Base-by-base conservation (phyloP, 23 red algal species). In the Porphyridium purpureum region DNA sequence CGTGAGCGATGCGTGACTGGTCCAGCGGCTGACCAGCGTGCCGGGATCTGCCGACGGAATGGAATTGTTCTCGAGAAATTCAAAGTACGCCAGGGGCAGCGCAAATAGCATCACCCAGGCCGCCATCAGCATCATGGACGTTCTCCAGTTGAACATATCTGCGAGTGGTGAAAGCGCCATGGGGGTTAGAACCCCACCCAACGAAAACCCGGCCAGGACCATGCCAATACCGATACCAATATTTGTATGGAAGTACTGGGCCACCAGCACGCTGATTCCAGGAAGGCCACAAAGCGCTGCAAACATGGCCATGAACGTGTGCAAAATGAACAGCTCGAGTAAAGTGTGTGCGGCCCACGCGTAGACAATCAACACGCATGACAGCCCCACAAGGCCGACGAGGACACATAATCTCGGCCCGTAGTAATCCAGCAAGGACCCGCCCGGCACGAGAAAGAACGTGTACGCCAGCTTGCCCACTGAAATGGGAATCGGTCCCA, bases 201-300 rank as follows among this genome's bases (percentile, higher is more conserved):
- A 48, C 3, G 69, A 77, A 42, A 75, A 98, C 1, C 90, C 90
- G 2, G 90, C 57, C 4, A 98, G 70, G 8, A 86, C 79, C 15
- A 98, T 59, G 5, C 90, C 90, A 73, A 98, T 80, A 0, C 79
- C 90, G 4, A 83, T 41, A 8, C 90, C 90, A 14, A 98, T 69
- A n/a, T 67, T 34, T 7, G 63, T 25, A 11, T 24, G 19, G 29
- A 98, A 98, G 50, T 72, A 86, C 14, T 74, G 68, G 0, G 77
- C 79, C 1, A 98, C 67, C 15, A 98, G 69, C 34, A 98, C 60
- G 8, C 72, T 66, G 51, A 86, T 86, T 7, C 85, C 73, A 1
- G 90, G 90, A 0, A 98, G 72, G 30, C 90, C 90, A 15, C 72
- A 70, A 25, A 81, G 58, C 32, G 59, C 66, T 15, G 84, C 59